Conservation (phyloP, 495 filamentous ascomycete genomes). For the Penicillium riverlandense region DNA sequence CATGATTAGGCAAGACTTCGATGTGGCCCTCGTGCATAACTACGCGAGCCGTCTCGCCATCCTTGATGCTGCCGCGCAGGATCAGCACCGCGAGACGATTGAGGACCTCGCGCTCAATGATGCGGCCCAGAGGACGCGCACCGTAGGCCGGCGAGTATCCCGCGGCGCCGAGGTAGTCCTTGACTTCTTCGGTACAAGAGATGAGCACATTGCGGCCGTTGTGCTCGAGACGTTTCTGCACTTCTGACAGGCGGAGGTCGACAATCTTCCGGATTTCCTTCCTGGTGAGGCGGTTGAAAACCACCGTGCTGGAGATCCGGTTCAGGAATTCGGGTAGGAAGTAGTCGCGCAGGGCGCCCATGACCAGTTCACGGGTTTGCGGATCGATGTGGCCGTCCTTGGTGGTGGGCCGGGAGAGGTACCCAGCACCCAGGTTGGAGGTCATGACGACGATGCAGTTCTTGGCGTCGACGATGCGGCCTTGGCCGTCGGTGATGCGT, state of each 20-base stretch:
- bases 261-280: conserved; percentile 92
- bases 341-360: conserved; percentile 81
- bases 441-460: conserved; percentile 99
- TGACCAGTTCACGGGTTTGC: conserved; percentile 80
- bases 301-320: conserved; percentile 88
- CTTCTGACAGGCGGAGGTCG: conserved; percentile 79
- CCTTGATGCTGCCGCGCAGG: conserved; percentile 71
- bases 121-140: conserved; percentile 74
- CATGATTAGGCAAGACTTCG: conserved; percentile 77
- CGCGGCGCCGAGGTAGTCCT: conserved; percentile 79
- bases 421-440: conserved; percentile 92
- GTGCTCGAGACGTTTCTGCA: conserved; percentile 75
- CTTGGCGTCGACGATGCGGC: conserved; percentile 83
- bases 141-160: conserved; percentile 95
- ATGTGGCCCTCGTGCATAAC: conserved; percentile 71
- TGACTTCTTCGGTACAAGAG: conserved; percentile 69
- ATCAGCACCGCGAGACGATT: conserved; percentile 89
- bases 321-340: conserved; percentile 98
- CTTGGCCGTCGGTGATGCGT: conserved; percentile 96
- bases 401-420: conserved; percentile 67
- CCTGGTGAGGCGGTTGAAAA: conserved; percentile 93
- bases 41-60: conserved; percentile 77
- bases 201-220: conserved; percentile 81
- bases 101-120: conserved; percentile 94
- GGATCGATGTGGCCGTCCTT: conserved; percentile 82